Percentiles rank a stretch among this genome's conserved stretches.
Evolutionary conservation across 176 grass and related monocot species (phyloP).

Genomic region (Thalia dealbata): DNA sequence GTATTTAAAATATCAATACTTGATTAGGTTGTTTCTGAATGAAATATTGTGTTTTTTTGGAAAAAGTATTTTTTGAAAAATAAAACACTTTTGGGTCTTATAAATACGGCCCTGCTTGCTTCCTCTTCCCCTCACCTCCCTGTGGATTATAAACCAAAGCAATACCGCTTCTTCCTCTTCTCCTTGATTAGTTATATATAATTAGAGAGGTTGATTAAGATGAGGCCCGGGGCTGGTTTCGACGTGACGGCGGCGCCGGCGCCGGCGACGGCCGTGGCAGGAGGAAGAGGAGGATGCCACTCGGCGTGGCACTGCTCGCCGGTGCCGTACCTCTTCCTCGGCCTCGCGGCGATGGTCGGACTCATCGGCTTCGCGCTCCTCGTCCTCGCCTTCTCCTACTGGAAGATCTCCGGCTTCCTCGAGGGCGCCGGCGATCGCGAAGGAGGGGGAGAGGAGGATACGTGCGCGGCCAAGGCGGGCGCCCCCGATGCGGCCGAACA

Average conservation of each 20-base stretch:
- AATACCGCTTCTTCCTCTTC: too few relatives aligned
- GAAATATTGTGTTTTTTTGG: too few relatives aligned
- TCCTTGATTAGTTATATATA: too few relatives aligned
- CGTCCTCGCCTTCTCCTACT: constrained; percentile 39
- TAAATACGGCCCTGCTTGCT: not conserved
- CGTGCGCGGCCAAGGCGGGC: not conserved
- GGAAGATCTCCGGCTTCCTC: constrained; percentile 10
- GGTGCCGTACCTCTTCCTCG: constrained; percentile 52
- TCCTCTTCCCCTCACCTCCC: not conserved
- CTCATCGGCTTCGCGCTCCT: constrained; percentile 44
- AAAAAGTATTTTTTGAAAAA: too few relatives aligned
- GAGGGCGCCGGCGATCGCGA: constrained; percentile 31
- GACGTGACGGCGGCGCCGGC: constrained; percentile 39
- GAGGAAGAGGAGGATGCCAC: constrained; percentile 25
- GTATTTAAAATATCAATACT: too few relatives aligned
- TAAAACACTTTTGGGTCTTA: too few relatives aligned
- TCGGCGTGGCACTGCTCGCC: constrained; percentile 53
- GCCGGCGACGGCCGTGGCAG: constrained; percentile 11
- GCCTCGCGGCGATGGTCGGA: constrained; percentile 36
- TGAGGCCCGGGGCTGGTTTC: constrained; percentile 74
- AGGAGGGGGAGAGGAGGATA: not conserved
- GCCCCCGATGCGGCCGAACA: constrained; percentile 26
- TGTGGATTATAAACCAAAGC: too few relatives aligned
- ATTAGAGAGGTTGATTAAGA: constrained; percentile 17
- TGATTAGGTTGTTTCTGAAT: too few relatives aligned